Evolutionary conservation across 1,284 basidiomycete species (phyloP).

Genomic region (Cutaneotrichosporon dermatis): DNA sequence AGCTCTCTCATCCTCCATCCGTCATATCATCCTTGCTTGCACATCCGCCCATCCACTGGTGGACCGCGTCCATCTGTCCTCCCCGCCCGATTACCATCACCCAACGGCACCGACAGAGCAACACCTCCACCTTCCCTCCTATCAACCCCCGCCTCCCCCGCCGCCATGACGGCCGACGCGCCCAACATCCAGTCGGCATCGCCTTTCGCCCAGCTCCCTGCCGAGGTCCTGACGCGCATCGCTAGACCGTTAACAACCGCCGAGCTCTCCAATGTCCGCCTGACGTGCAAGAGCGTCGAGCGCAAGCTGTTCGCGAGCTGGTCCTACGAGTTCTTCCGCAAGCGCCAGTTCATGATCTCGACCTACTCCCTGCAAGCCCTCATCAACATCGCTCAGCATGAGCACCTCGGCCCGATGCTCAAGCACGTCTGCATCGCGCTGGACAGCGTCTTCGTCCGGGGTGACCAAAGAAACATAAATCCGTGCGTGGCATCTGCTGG

Average conservation of each 20-base stretch:
- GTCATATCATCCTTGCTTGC: no score
- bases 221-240: constrained; percentile 14
- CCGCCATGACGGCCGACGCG: neutral
- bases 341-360: constrained; percentile 25
- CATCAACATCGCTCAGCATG: constrained; percentile 8
- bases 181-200: constrained; percentile 2
- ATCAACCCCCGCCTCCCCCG: neutral
- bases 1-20: no score
- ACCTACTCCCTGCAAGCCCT: constrained; percentile 8
- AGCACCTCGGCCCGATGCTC: constrained; percentile 2
- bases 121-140: no score
- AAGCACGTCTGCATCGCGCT: constrained; percentile 8
- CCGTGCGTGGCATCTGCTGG: no score
- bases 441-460: no score
- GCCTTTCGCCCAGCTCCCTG: constrained; percentile 11
- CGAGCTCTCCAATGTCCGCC: constrained; percentile 7
- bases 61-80: neutral
- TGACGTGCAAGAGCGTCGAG: constrained; percentile 13
- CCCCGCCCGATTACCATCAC: neutral
- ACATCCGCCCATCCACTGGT: no score
- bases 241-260: constrained; percentile 6
- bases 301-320: constrained; percentile 6
- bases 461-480: no score
- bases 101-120: no score
- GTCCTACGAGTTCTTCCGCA: constrained; percentile 14